A percentile compares a stretch with the other conserved stretches of the same genome.
phyloP scores from a whole-genome alignment of 148 eudicot species.

The Bassia scoparia region DNA sequence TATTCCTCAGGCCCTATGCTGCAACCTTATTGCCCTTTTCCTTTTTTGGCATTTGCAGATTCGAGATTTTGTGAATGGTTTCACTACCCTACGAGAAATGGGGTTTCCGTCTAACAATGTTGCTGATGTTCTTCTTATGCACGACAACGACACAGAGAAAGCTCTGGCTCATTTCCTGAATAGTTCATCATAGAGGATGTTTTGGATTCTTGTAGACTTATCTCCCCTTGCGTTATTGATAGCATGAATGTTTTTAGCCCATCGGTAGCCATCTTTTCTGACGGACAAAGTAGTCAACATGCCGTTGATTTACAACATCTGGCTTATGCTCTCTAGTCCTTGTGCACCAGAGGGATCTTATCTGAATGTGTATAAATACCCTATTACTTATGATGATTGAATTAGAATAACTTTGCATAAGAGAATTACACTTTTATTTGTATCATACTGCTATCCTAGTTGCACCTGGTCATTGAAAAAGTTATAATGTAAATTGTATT shows the following conservation, averaged over 20 bases:
- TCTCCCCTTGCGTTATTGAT: background rate
- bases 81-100: slow-evolving; percentile 72
- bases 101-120: slow-evolving; percentile 78
- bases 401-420: background rate
- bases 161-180: slow-evolving; percentile 75
- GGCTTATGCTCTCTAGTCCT: background rate
- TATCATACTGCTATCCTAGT: too few relatives aligned
- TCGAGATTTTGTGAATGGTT: slow-evolving; percentile 71
- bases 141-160: slow-evolving; percentile 82
- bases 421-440: background rate
- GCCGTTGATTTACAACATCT: background rate
- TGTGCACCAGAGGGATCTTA: slow-evolving; percentile 6
- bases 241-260: background rate
- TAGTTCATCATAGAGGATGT: slow-evolving; percentile 42
- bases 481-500: too few relatives aligned
- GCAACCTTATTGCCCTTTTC: background rate
- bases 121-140: slow-evolving; percentile 75
- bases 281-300: slow-evolving; percentile 8
- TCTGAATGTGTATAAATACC: background rate
- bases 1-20: background rate
- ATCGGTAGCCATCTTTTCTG: background rate
- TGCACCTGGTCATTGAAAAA: too few relatives aligned
- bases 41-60: slow-evolving; percentile 41
- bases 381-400: background rate
- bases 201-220: background rate